A percentile compares a stretch with the other conserved stretches of the same genome.
These are phyloP conservation scores for Penicillium sp. DNA, from an alignment of 2,329 filamentous ascomycete genomes.

Conservation along the genomic window DNA sequence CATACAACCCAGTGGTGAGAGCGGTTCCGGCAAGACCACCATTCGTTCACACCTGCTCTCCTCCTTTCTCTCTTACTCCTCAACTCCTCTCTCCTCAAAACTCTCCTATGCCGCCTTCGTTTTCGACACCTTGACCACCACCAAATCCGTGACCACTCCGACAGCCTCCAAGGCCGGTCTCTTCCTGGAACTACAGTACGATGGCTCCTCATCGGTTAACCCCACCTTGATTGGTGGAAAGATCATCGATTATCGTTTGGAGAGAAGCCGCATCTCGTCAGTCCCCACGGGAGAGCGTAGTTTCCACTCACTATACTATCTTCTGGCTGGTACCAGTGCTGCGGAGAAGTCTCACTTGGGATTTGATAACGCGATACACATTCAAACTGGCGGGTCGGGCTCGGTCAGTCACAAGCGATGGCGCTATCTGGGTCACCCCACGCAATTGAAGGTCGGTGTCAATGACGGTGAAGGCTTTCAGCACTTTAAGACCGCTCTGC, in stretches of 20 bases:
- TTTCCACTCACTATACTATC: slow-evolving; percentile 95
- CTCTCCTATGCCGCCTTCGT: slow-evolving; percentile 91
- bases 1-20: slow-evolving; percentile 76
- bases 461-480: slow-evolving; percentile 96
- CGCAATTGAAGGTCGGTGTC: slow-evolving; percentile 94
- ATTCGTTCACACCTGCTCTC: slow-evolving; percentile 86
- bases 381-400: slow-evolving; percentile 49
- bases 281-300: slow-evolving; percentile 96
- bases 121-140: slow-evolving; percentile 95
- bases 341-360: slow-evolving; percentile 88
- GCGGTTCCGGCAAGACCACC: slow-evolving; percentile 93
- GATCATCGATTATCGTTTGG: slow-evolving; percentile 87
- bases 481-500: slow-evolving; percentile 92
- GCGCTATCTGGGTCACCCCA: slow-evolving; percentile 95
- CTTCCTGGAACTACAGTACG: slow-evolving; percentile 96
- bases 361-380: slow-evolving; percentile 55
- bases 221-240: slow-evolving; percentile 93
- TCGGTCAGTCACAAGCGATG: slow-evolving; percentile 74
- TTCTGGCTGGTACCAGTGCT: slow-evolving; percentile 86
- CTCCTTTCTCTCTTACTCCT: slow-evolving; percentile 83
- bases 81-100: slow-evolving; percentile 90
- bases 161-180: slow-evolving; percentile 95
- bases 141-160: slow-evolving; percentile 92
- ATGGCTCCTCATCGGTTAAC: slow-evolving; percentile 76
- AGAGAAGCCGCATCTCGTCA: slow-evolving; percentile 86